A percentile compares a stretch with the other conserved stretches of the same genome.
Conservation (phyloP, 176 grass and related monocot species). For the Triticum monococcum region DNA sequence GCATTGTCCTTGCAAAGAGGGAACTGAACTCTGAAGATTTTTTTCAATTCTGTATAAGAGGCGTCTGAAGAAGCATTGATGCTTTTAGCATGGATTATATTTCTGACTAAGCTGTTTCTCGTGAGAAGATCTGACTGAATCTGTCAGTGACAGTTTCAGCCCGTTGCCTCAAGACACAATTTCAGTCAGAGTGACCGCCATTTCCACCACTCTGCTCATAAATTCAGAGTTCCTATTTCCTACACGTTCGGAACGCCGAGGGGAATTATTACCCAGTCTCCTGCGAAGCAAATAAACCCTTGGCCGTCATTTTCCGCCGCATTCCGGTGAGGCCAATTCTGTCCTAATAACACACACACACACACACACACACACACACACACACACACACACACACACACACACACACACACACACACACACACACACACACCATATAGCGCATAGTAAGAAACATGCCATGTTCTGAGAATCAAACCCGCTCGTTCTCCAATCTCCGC, state of each 20-base stretch:
- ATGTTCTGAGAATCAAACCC: constrained; percentile 46
- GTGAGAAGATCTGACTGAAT: neutral
- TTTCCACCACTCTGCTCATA: neutral
- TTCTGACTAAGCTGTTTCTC: neutral
- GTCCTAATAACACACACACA: neutral
- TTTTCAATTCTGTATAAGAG: neutral
- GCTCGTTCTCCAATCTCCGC: neutral
- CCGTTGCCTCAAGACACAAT: neutral
- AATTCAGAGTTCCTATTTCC: neutral
- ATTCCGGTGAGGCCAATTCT: neutral
- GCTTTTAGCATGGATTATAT: neutral
- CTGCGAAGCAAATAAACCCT: too few species aligned
- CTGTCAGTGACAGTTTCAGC: constrained; percentile 13
- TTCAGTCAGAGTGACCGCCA: constrained; percentile 10
- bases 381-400: neutral
- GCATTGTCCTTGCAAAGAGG: neutral
- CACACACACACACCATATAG: neutral
- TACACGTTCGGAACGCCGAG: neutral
- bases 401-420: too few species aligned
- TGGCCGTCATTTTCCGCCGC: neutral
- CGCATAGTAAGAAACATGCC: constrained; percentile 35
- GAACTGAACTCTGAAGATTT: neutral
- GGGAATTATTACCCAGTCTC: neutral
- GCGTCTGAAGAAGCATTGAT: neutral
- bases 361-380: too few species aligned